Evolutionary conservation across 768 basidiomycete genomes (phyloP).

Genomic region (Tylopilus vinaceipallidus): DNA sequence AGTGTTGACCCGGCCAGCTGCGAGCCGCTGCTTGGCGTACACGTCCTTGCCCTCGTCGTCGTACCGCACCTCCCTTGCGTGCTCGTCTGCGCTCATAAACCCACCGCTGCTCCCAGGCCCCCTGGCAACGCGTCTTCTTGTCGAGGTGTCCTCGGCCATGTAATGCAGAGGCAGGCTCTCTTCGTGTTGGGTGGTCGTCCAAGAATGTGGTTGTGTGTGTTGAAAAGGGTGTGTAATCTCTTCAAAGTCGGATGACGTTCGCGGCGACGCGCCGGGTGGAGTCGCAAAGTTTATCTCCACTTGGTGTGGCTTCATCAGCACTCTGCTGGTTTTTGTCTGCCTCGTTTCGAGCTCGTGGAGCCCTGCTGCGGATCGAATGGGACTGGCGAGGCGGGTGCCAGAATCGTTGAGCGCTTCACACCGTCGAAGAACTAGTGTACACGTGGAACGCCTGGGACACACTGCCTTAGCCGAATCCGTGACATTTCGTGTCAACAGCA

Average conservation of each 20-base stretch:
- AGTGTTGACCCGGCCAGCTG: slow-evolving; percentile 44
- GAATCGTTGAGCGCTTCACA: too few species aligned
- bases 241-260: slow-evolving; percentile 69
- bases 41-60: slow-evolving; percentile 70
- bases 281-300: slow-evolving; percentile 71
- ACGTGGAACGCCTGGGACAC: slow-evolving; percentile 8
- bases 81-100: slow-evolving; percentile 26
- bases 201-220: slow-evolving; percentile 25
- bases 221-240: slow-evolving; percentile 58
- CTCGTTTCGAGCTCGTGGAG: slow-evolving; percentile 7
- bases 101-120: slow-evolving; percentile 34
- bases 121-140: slow-evolving; percentile 44
- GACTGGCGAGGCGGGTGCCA: neutral
- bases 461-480: slow-evolving; percentile 1
- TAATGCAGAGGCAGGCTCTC: slow-evolving; percentile 51
- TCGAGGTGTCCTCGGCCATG: slow-evolving; percentile 49
- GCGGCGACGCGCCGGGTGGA: slow-evolving; percentile 46
- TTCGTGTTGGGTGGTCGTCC: slow-evolving; percentile 30
- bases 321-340: slow-evolving; percentile 4
- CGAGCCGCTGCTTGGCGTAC: slow-evolving; percentile 46
- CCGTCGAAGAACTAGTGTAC: too few species aligned
- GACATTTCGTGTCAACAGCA: slow-evolving; percentile 17
- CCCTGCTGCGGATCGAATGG: neutral
- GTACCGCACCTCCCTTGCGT: slow-evolving; percentile 35
- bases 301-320: slow-evolving; percentile 62